Conservation (phyloP, 2,329 filamentous ascomycete genomes). For the Xylariales sp. region DNA sequence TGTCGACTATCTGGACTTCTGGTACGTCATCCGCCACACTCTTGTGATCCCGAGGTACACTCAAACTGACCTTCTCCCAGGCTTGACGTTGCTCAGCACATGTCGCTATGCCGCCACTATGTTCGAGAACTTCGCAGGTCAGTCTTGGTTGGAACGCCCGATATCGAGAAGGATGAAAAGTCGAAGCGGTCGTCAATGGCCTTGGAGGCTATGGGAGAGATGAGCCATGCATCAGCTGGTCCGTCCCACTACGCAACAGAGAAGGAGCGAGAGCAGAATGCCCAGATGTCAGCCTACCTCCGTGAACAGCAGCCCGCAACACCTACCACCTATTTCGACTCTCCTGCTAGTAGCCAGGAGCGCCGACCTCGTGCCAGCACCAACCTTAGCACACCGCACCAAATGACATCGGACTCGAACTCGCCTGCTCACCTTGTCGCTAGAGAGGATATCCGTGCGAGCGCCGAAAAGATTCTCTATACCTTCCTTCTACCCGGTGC, state of each 20-base stretch:
- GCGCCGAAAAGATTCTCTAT: slow-evolving; percentile 98
- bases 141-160: slow-evolving; percentile 87
- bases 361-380: slow-evolving; percentile 44
- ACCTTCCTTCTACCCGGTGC: slow-evolving; percentile 93
- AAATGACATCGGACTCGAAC: slow-evolving; percentile 68
- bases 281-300: slow-evolving; percentile 86
- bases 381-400: slow-evolving; percentile 54
- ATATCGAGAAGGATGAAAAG: slow-evolving; percentile 66
- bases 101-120: slow-evolving; percentile 95
- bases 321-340: slow-evolving; percentile 41
- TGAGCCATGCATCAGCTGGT: slow-evolving; percentile 53
- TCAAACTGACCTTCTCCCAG: slow-evolving; percentile 45
- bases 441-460: slow-evolving; percentile 85
- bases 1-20: slow-evolving; percentile 97
- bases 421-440: slow-evolving; percentile 80
- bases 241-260: slow-evolving; percentile 61
- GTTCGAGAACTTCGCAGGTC: slow-evolving; percentile 92
- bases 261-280: slow-evolving; percentile 75
- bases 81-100: slow-evolving; percentile 99
- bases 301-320: slow-evolving; percentile 59
- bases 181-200: slow-evolving; percentile 83
- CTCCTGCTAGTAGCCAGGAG: slow-evolving; percentile 48
- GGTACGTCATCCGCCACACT: slow-evolving; percentile 60
- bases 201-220: slow-evolving; percentile 68
- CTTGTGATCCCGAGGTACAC: too few species aligned